phyloP scores from a whole-genome alignment of 371 early-diverging fungal species.

The Syncephalastrum sp. region DNA sequence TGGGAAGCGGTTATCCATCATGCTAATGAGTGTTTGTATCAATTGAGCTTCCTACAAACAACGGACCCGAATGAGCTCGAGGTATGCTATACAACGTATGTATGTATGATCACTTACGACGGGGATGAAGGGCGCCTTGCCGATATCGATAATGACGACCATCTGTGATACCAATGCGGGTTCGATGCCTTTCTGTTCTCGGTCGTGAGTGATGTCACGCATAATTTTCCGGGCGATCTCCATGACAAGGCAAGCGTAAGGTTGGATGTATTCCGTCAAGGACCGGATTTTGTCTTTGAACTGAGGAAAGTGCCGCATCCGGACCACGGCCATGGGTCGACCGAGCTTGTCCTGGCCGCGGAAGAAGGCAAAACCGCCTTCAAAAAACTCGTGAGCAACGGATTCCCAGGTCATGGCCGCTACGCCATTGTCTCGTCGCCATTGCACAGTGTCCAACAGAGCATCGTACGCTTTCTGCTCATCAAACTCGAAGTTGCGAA shows the following conservation, averaged over 20 bases:
- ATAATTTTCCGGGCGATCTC: slow-evolving; percentile 41
- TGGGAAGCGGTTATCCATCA: slow-evolving; percentile 33
- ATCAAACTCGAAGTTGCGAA: slow-evolving; percentile 15
- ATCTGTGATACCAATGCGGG: slow-evolving; percentile 30
- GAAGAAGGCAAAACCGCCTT: slow-evolving; percentile 40
- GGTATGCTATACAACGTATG: too few species aligned
- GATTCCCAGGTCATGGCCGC: slow-evolving; percentile 25
- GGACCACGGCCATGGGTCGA: slow-evolving; percentile 42
- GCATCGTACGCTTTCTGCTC: slow-evolving; percentile 14
- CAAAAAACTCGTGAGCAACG: slow-evolving; percentile 32
- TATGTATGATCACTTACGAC: slow-evolving; percentile 19
- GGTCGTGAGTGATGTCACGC: slow-evolving; percentile 30
- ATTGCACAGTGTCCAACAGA: slow-evolving; percentile 40
- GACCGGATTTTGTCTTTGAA: slow-evolving; percentile 30
- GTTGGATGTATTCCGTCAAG: slow-evolving; percentile 29
- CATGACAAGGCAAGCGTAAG: slow-evolving; percentile 44
- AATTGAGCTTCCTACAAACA: slow-evolving; percentile 32
- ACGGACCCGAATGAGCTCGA: background rate
- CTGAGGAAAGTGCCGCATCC: slow-evolving; percentile 44
- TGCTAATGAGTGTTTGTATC: slow-evolving; percentile 22
- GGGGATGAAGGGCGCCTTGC: slow-evolving; percentile 41
- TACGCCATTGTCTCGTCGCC: slow-evolving; percentile 33
- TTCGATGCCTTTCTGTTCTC: slow-evolving; percentile 14
- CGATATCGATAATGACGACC: slow-evolving; percentile 35
- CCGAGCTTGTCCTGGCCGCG: slow-evolving; percentile 42